These are phyloP conservation scores for Somion occarium DNA, from an alignment of 1,284 basidiomycete genomes.

Conservation along the genomic window DNA sequence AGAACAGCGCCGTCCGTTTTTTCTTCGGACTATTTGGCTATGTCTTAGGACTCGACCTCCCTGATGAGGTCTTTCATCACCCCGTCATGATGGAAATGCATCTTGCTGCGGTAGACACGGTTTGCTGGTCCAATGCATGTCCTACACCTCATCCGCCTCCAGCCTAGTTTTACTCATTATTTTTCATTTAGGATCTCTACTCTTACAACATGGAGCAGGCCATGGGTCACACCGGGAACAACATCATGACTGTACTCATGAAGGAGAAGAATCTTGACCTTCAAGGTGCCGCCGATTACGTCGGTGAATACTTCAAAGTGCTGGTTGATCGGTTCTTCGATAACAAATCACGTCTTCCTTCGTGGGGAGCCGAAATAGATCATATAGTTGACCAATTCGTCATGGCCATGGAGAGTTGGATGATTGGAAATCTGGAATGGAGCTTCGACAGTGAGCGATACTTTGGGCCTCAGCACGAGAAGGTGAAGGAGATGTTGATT, in stretches of 20 bases:
- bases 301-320: constrained; percentile 47
- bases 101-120: constrained; percentile 58
- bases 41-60: constrained; percentile 54
- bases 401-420: constrained; percentile 33
- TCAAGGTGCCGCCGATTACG: constrained; percentile 56
- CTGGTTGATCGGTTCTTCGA: constrained; percentile 46
- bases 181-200: constrained; percentile 53
- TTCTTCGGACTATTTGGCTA: constrained; percentile 64
- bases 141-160: too few relatives aligned
- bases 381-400: constrained; percentile 39
- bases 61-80: constrained; percentile 55
- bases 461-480: constrained; percentile 26
- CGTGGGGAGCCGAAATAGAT: constrained; percentile 45
- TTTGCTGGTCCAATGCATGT: constrained; percentile 65
- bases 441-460: constrained; percentile 36
- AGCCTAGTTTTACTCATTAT: too few relatives aligned
- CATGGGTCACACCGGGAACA: constrained; percentile 61
- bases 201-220: constrained; percentile 73
- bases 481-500: constrained; percentile 25
- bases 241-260: constrained; percentile 66
- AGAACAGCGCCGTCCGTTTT: constrained; percentile 61
- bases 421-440: constrained; percentile 34
- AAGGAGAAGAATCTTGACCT: constrained; percentile 43
- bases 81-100: constrained; percentile 49
- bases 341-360: constrained; percentile 41